Conservation (phyloP, 2,329 filamentous ascomycete species). For the Trichoderma semiorbis region DNA sequence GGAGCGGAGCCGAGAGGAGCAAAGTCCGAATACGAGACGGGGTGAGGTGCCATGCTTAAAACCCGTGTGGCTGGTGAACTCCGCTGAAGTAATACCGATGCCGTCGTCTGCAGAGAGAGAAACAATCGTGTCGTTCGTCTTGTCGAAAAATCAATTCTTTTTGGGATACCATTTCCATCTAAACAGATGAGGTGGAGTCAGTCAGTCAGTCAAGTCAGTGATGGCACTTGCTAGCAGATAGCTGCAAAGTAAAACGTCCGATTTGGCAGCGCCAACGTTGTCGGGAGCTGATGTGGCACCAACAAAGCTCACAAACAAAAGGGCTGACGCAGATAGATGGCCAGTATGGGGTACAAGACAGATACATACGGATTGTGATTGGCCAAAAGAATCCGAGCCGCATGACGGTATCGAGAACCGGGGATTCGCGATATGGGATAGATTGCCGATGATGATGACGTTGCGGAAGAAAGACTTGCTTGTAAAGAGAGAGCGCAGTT, state of each 20-base stretch:
- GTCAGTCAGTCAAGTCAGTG: not conserved
- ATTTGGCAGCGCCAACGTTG: not conserved
- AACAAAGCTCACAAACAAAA: not conserved
- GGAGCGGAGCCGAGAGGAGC: slow-evolving; percentile 10
- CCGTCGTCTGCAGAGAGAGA: not conserved
- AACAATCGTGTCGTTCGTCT: not conserved
- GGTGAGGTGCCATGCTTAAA: not conserved
- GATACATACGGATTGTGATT: not conserved
- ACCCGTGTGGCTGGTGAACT: not conserved
- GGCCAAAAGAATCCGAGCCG: slow-evolving; percentile 7
- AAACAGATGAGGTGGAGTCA: not conserved
- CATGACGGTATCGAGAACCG: not conserved
- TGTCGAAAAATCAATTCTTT: not conserved
- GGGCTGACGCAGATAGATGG: not conserved
- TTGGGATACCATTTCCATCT: not conserved
- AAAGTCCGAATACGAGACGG: slow-evolving; percentile 14
- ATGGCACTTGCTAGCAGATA: not conserved
- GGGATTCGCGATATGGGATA: not conserved
- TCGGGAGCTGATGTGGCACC: not conserved
- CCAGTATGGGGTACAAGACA: not conserved
- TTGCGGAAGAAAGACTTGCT: not conserved
- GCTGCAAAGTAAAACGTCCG: not conserved
- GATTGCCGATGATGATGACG: not conserved
- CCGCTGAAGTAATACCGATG: not conserved
- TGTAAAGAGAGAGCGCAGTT: not conserved